Evolutionary conservation across 1,284 basidiomycete genomes (phyloP).

Genomic region (Fistulinella cinereoalba): DNA sequence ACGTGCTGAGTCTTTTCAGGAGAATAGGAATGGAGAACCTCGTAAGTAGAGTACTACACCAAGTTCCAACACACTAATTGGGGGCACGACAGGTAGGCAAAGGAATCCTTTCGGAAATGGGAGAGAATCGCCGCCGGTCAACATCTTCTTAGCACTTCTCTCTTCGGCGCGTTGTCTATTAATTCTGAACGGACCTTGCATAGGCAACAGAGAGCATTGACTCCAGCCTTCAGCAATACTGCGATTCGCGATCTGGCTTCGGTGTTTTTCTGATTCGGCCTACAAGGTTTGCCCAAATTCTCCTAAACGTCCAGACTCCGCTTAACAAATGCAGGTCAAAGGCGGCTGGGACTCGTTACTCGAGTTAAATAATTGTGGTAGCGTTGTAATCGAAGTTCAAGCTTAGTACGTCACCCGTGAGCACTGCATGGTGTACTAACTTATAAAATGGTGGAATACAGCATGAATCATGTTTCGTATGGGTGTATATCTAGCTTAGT

Average conservation of each 20-base stretch:
- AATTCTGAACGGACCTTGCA: slow-evolving; percentile 37
- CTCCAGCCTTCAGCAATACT: slow-evolving; percentile 45
- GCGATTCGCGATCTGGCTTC: slow-evolving; percentile 42
- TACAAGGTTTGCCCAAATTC: slow-evolving; percentile 28
- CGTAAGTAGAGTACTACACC: slow-evolving; percentile 12
- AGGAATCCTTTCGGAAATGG: slow-evolving; percentile 16
- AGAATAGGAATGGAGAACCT: slow-evolving; percentile 1
- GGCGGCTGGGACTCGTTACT: slow-evolving; percentile 49
- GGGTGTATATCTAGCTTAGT: slow-evolving; percentile 19
- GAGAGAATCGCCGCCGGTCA: slow-evolving; percentile 27
- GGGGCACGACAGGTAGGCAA: slow-evolving; percentile 16
- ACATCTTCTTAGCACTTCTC: neutral
- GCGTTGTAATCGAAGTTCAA: slow-evolving; percentile 50
- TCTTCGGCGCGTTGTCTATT: neutral
- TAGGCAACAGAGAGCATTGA: slow-evolving; percentile 48
- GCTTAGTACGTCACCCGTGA: slow-evolving; percentile 14
- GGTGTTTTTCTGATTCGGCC: slow-evolving; percentile 44
- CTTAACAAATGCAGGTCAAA: slow-evolving; percentile 33
- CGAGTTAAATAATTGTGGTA: slow-evolving; percentile 34
- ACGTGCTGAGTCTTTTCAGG: slow-evolving; percentile 3
- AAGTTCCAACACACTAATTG: neutral
- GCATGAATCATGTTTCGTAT: slow-evolving; percentile 50
- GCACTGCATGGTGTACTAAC: slow-evolving; percentile 8
- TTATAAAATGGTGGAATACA: slow-evolving; percentile 22
- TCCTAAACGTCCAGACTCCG: neutral